phyloP scores from a whole-genome alignment of 257 asterid genomes.

The Pogostemon cablin region DNA sequence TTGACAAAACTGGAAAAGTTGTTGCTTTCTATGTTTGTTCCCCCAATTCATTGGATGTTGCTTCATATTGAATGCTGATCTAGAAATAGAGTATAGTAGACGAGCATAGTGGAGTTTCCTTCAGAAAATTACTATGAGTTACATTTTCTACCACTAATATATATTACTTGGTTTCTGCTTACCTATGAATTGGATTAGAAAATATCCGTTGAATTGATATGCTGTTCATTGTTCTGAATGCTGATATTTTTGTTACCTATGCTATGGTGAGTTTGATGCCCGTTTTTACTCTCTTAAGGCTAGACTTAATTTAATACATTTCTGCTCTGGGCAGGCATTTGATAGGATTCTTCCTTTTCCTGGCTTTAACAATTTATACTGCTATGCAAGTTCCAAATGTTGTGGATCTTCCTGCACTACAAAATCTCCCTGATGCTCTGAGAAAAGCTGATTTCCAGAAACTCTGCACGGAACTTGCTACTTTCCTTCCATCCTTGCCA shows the following conservation, averaged over 20 bases:
- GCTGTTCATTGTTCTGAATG: conserved; percentile 9
- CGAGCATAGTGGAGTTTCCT: not conserved
- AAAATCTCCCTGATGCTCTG: conserved; percentile 62
- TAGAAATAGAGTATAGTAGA: not conserved
- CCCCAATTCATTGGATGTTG: not conserved
- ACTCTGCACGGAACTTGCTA: conserved; percentile 57
- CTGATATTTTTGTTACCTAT: conserved; percentile 21
- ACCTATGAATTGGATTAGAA: not conserved
- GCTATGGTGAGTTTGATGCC: conserved; percentile 22
- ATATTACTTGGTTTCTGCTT: not conserved
- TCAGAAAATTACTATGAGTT: conserved; percentile 9
- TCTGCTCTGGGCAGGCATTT: conserved; percentile 79
- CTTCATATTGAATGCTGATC: not conserved
- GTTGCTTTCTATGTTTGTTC: not conserved
- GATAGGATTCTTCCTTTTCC: conserved; percentile 97
- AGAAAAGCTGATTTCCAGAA: conserved; percentile 80
- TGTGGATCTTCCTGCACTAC: conserved; percentile 64
- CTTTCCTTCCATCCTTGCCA: conserved; percentile 81
- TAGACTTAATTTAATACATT: conserved; percentile 25
- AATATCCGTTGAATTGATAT: conserved; percentile 4
- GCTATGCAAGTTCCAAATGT: conserved; percentile 76
- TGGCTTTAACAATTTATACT: conserved; percentile 84
- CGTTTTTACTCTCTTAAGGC: not conserved
- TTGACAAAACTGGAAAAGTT: not conserved
- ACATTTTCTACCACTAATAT: conserved; percentile 13